These are phyloP conservation scores for Euphorbia corollata DNA, from an alignment of 441 rosid species.

Conservation along the genomic window DNA sequence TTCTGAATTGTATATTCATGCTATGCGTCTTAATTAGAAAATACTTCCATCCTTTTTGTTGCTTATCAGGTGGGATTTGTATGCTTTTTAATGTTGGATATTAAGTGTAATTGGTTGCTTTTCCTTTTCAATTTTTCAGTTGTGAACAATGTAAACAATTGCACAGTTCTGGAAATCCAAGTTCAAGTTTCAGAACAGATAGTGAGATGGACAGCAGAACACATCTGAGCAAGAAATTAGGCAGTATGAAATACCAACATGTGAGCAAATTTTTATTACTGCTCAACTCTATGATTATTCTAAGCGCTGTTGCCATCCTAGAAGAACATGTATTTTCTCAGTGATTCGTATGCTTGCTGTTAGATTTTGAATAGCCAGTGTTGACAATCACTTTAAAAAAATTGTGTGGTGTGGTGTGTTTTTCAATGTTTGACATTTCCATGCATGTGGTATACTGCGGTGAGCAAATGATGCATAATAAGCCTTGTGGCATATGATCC, in stretches of 20 bases:
- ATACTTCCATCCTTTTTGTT: neutral
- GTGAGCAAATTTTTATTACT: slow-evolving; percentile 26
- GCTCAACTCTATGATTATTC: neutral
- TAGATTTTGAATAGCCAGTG: no score
- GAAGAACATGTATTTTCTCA: no score
- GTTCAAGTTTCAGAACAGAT: slow-evolving; percentile 18
- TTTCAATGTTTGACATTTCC: neutral
- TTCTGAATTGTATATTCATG: neutral
- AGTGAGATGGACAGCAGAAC: slow-evolving; percentile 31
- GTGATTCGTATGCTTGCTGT: no score
- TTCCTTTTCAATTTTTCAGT: slow-evolving; percentile 10
- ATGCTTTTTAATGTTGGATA: neutral
- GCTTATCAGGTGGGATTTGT: neutral
- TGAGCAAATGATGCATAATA: neutral
- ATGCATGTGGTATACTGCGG: neutral
- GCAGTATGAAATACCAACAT: slow-evolving; percentile 31
- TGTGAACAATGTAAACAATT: slow-evolving; percentile 12
- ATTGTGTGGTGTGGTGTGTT: no score
- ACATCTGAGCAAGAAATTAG: slow-evolving; percentile 23
- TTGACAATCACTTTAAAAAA: no score
- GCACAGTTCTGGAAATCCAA: slow-evolving; percentile 17
- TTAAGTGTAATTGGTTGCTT: neutral
- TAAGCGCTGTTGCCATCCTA: no score
- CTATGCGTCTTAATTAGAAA: neutral
- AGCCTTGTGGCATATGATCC: neutral